Evolutionary conservation across 495 filamentous ascomycete genomes (phyloP).

Genomic region (Evernia prunastri): DNA sequence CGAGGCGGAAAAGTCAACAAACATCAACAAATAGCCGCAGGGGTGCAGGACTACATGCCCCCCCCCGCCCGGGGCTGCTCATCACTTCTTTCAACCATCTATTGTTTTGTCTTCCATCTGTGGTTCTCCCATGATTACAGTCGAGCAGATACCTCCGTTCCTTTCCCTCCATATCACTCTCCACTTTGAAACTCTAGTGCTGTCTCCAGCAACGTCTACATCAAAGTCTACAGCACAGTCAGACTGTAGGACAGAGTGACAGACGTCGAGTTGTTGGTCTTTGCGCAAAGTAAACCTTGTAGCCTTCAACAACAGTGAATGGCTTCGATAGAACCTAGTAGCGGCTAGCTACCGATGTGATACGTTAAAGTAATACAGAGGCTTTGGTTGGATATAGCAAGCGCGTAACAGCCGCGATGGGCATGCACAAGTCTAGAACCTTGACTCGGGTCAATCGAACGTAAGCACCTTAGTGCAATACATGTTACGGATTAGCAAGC

Average conservation of each 20-base stretch:
- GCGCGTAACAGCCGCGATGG: neutral
- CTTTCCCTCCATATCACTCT: neutral
- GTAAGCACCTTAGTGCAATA: too few relatives aligned
- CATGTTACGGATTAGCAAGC: neutral
- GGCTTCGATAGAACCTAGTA: neutral
- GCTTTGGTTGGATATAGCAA: neutral
- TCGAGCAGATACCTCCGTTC: neutral
- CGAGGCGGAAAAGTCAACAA: neutral
- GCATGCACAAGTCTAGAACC: neutral
- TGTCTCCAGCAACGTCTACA: neutral
- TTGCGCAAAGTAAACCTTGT: neutral
- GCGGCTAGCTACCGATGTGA: neutral
- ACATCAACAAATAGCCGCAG: conserved; percentile 8
- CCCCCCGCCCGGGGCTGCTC: too few relatives aligned
- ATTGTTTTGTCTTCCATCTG: neutral
- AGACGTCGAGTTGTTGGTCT: neutral
- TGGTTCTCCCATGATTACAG: too few relatives aligned
- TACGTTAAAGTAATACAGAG: neutral
- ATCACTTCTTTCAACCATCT: neutral
- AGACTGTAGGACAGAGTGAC: neutral
- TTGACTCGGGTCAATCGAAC: neutral
- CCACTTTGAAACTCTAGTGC: neutral
- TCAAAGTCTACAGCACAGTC: neutral
- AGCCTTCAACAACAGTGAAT: neutral
- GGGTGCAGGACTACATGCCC: neutral